Conservation (phyloP, 495 filamentous ascomycete species). For the Penicillium cosmopolitanum region DNA sequence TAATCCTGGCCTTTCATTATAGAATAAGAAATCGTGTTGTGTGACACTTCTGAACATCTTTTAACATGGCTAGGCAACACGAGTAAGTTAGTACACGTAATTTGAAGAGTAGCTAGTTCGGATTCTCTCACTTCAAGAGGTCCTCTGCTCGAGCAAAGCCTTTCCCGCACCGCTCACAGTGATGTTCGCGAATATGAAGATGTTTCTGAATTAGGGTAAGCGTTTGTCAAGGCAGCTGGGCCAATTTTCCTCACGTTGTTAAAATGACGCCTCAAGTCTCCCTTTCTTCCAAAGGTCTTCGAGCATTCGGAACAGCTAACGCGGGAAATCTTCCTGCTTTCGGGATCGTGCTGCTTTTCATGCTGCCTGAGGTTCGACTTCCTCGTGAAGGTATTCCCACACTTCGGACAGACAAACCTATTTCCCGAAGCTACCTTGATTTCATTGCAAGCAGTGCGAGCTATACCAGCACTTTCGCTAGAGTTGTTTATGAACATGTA, state of each 20-base stretch:
- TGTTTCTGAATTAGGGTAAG: slow-evolving; percentile 21
- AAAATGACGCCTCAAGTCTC: slow-evolving; percentile 80
- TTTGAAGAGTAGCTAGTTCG: neutral
- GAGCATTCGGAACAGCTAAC: slow-evolving; percentile 62
- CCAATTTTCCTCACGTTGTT: slow-evolving; percentile 64
- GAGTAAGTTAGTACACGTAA: slow-evolving; percentile 7
- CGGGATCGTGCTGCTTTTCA: slow-evolving; percentile 86
- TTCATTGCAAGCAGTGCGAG: neutral
- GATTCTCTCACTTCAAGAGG: slow-evolving; percentile 14
- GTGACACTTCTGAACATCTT: slow-evolving; percentile 4
- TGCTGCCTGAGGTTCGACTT: slow-evolving; percentile 92
- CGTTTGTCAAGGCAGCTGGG: neutral
- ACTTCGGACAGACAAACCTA: slow-evolving; percentile 75
- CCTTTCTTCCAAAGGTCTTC: slow-evolving; percentile 61
- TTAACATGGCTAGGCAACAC: slow-evolving; percentile 11
- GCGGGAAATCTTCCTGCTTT: slow-evolving; percentile 64
- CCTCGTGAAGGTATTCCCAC: slow-evolving; percentile 80
- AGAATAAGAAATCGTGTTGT: neutral
- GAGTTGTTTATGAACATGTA: neutral
- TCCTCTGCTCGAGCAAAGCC: slow-evolving; percentile 16
- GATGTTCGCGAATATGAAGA: slow-evolving; percentile 15
- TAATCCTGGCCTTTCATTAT: neutral
- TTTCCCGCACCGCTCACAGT: slow-evolving; percentile 19
- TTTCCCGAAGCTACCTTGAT: slow-evolving; percentile 15
- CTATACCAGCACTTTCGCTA: neutral